A percentile compares a stretch with the other conserved stretches of the same genome.
These are phyloP conservation scores for Pythium aristosporum DNA, from an alignment of 352 stramenopile genomes.

Conservation along the genomic window DNA sequence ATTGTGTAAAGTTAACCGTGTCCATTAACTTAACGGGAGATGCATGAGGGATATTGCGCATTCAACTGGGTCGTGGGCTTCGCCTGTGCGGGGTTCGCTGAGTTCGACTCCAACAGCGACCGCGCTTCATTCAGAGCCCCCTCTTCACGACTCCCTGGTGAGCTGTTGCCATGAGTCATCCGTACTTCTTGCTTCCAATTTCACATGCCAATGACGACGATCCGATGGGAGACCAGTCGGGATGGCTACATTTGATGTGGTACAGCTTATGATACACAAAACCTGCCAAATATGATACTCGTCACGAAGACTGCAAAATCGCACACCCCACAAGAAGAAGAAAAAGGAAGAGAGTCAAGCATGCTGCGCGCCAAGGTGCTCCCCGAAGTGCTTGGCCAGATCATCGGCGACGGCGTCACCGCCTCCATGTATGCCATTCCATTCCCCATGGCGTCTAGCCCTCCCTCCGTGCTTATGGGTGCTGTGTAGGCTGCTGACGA, in stretches of 20 bases:
- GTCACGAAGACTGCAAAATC: neutral
- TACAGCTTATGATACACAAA: neutral
- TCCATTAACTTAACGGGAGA: constrained; percentile 24
- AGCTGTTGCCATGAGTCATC: too few species aligned
- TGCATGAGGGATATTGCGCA: too few species aligned
- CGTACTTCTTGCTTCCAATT: too few species aligned
- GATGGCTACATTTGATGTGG: neutral
- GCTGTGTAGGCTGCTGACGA: constrained; percentile 65
- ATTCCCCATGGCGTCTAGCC: neutral
- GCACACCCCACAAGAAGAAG: neutral
- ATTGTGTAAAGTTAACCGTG: constrained; percentile 18
- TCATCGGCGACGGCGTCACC: constrained; percentile 69
- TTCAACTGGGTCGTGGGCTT: too few species aligned
- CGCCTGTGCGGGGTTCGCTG: too few species aligned
- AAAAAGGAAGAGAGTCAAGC: neutral
- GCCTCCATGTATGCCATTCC: constrained; percentile 64
- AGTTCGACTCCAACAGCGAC: too few species aligned
- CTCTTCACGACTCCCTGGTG: too few species aligned
- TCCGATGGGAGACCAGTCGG: too few species aligned
- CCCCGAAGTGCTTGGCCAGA: constrained; percentile 75
- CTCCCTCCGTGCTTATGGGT: neutral
- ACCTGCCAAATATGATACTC: neutral
- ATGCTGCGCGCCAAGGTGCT: constrained; percentile 80
- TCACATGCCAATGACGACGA: too few species aligned
- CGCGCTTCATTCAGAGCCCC: too few species aligned